A percentile compares a stretch with the other conserved stretches of the same genome.
phyloP scores from a whole-genome alignment of 1,284 basidiomycete species.

The Malassezia slooffiae region DNA sequence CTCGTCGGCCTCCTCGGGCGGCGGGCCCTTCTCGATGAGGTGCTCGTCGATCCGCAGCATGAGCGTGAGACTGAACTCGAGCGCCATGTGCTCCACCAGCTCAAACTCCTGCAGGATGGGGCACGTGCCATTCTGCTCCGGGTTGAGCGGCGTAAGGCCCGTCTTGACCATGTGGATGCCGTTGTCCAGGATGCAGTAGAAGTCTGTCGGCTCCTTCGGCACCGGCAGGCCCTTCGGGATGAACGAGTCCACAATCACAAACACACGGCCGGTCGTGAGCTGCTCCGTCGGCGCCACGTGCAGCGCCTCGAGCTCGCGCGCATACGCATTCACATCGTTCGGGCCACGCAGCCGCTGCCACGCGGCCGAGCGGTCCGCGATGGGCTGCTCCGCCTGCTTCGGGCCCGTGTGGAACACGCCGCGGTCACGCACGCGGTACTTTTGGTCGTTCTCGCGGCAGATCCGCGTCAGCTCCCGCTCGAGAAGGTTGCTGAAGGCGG shows the following conservation, averaged over 20 bases:
- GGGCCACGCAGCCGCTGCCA: conserved; percentile 38
- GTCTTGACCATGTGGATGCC: conserved; percentile 93
- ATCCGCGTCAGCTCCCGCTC: conserved; percentile 14
- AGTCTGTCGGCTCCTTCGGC: conserved; percentile 54
- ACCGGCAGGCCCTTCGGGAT: conserved; percentile 32
- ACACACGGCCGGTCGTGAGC: conserved; percentile 78
- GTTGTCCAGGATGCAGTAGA: conserved; percentile 88
- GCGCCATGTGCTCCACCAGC: conserved; percentile 43
- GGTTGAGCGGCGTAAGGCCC: conserved; percentile 59
- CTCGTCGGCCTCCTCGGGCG: conserved; percentile 13
- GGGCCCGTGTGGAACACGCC: conserved; percentile 30
- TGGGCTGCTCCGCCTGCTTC: conserved; percentile 57
- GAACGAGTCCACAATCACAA: conserved; percentile 57
- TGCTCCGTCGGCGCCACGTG: not conserved
- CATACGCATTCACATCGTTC: no score
- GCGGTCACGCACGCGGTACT: conserved; percentile 49
- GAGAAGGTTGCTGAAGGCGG: conserved; percentile 11
- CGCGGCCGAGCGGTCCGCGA: conserved; percentile 46
- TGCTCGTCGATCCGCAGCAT: conserved; percentile 35
- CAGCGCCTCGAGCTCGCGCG: not conserved
- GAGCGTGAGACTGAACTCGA: conserved; percentile 42
- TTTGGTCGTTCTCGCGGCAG: conserved; percentile 45
- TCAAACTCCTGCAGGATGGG: conserved; percentile 86
- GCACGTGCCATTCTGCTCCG: conserved; percentile 52
- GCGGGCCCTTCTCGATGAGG: conserved; percentile 20